Percentiles rank a stretch among this genome's conserved stretches.
phyloP scores from a whole-genome alignment of 768 basidiomycete genomes.

The Russula abietina region DNA sequence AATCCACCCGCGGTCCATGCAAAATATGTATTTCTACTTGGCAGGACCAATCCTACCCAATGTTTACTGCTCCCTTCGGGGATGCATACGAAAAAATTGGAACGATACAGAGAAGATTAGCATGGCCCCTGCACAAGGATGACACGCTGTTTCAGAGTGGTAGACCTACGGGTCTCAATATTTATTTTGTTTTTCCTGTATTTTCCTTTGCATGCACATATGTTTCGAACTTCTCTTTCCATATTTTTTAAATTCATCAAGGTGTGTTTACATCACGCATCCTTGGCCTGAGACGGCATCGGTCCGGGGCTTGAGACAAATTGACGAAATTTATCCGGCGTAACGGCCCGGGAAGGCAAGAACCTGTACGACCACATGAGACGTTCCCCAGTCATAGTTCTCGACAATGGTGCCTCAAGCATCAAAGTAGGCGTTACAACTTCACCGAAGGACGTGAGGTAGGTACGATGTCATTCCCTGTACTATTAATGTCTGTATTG shows the following conservation, averaged over 20 bases:
- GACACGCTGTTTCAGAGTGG: constrained; percentile 98
- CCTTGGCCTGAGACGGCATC: too few relatives aligned
- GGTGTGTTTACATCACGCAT: too few relatives aligned
- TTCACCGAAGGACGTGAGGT: constrained; percentile 31
- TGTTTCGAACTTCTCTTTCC: too few relatives aligned
- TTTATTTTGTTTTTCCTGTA: constrained; percentile 33
- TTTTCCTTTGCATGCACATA: too few relatives aligned
- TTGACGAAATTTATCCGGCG: too few relatives aligned
- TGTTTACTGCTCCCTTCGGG: constrained; percentile 87
- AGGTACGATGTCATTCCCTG: constrained; percentile 9
- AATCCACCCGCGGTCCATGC: too few relatives aligned
- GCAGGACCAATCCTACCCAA: too few relatives aligned
- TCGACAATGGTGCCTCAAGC: constrained; percentile 84
- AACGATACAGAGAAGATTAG: constrained; percentile 99
- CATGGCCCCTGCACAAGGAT: constrained; percentile 99
- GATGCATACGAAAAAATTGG: constrained; percentile 98
- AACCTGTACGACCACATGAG: too few relatives aligned
- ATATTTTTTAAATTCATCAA: too few relatives aligned
- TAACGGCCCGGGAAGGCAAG: too few relatives aligned
- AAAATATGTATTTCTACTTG: too few relatives aligned
- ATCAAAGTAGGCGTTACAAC: constrained; percentile 66
- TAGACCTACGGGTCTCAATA: constrained; percentile 46
- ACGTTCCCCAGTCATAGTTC: constrained; percentile 45
- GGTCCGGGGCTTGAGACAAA: too few relatives aligned
- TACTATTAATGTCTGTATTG: not conserved